Conservation (phyloP, 352 stramenopile genomes). For the Pythium monospermum region DNA sequence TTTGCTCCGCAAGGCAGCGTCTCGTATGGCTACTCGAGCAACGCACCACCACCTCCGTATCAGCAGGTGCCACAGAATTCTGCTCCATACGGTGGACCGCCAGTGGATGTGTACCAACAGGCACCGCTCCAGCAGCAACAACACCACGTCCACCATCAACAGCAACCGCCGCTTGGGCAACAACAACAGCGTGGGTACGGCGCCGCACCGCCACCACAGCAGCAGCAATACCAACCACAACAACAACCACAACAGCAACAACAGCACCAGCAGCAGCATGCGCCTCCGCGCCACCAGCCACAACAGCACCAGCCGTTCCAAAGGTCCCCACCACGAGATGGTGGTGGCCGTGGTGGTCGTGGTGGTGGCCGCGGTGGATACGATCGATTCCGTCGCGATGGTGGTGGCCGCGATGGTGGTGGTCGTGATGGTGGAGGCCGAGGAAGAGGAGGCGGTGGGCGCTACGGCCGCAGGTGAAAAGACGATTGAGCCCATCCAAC, state of each 20-base stretch:
- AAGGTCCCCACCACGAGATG: slow-evolving; percentile 12
- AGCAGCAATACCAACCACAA: slow-evolving; percentile 3
- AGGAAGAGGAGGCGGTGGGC: slow-evolving; percentile 22
- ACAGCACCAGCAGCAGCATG: slow-evolving; percentile 3
- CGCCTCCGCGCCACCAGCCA: slow-evolving; percentile 13
- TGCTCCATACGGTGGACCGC: slow-evolving; percentile 9
- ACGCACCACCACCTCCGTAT: slow-evolving; percentile 1
- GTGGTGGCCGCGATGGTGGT: slow-evolving; percentile 14
- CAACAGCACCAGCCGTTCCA: slow-evolving; percentile 8
- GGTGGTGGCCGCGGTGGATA: slow-evolving; percentile 16
- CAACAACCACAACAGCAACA: slow-evolving; percentile 4
- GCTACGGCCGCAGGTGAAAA: slow-evolving; percentile 19
- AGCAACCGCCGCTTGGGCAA: slow-evolving; percentile 1
- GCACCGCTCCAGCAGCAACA: slow-evolving; percentile 9
- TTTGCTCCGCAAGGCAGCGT: slow-evolving; percentile 6
- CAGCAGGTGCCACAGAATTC: slow-evolving; percentile 6
- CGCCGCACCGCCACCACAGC: not conserved
- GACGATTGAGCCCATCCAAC: too few relatives aligned
- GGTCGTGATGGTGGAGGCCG: slow-evolving; percentile 21
- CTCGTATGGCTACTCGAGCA: slow-evolving; percentile 7
- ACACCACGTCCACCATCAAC: not conserved
- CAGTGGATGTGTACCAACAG: slow-evolving; percentile 13
- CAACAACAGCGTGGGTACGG: slow-evolving; percentile 8
- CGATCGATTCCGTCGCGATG: slow-evolving; percentile 21
- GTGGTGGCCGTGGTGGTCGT: too few relatives aligned